Percentiles rank a stretch among this genome's conserved stretches.
Conservation (phyloP, 2,329 filamentous ascomycete genomes). For the Claviceps fusiformis region DNA sequence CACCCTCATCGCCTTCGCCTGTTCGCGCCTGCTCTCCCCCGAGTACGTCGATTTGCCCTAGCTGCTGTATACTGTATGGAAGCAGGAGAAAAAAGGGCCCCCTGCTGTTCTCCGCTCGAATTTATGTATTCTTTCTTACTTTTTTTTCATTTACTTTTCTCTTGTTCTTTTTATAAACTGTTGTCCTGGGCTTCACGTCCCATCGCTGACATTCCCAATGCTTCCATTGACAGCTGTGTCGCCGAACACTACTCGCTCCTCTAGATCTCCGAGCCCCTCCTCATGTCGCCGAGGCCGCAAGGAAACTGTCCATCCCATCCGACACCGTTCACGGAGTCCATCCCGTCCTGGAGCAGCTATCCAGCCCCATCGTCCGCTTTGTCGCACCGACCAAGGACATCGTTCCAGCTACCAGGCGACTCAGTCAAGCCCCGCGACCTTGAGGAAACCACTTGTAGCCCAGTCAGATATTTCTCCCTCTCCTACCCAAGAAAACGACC, state of each 20-base stretch:
- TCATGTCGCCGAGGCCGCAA: constrained; percentile 36
- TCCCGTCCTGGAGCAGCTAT: constrained; percentile 31
- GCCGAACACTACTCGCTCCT: constrained; percentile 20
- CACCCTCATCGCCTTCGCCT: constrained; percentile 30
- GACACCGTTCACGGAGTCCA: constrained; percentile 42
- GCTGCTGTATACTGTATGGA: not conserved
- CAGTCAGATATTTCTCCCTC: constrained; percentile 24
- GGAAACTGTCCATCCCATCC: constrained; percentile 27
- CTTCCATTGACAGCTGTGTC: constrained; percentile 17
- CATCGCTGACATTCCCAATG: constrained; percentile 16
- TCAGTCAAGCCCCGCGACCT: constrained; percentile 23
- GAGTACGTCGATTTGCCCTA: constrained; percentile 35
- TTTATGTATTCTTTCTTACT: not conserved
- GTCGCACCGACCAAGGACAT: constrained; percentile 30
- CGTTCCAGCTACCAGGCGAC: constrained; percentile 25
- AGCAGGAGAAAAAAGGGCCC: not conserved
- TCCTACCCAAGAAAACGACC: constrained; percentile 14
- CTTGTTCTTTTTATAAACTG: not conserved
- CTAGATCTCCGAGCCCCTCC: constrained; percentile 42
- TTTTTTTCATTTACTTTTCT: too few species aligned
- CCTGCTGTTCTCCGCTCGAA: not conserved
- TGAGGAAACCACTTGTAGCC: constrained; percentile 36
- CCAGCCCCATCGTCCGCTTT: constrained; percentile 23
- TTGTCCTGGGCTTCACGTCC: not conserved
- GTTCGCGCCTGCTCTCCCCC: constrained; percentile 43